Base-by-base conservation (phyloP, 768 basidiomycete species). In the Multifurca ochricompacta region DNA sequence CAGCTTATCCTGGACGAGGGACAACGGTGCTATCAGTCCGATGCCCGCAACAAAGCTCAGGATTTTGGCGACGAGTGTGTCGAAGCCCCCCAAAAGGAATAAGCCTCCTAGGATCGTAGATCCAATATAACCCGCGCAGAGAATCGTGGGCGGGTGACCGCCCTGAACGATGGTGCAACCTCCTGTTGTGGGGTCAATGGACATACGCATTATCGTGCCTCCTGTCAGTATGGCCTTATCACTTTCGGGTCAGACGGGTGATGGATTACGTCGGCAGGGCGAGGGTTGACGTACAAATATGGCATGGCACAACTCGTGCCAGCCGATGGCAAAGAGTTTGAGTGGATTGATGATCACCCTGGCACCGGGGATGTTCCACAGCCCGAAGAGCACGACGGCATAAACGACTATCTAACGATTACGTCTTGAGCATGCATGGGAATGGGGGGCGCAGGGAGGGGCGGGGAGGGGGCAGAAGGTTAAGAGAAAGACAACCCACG, bases 1-100 rank as follows among this genome's bases (percentile, higher is more conserved):
- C 91, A 95, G 63, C 75, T 94, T 94, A 66, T 93, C 90, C 54
- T 91, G 78, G 34, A 94, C 91, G 27, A 94, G 82, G 13, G 83
- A 80, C 43, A 95, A 74, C 1, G 93, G 93, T 28, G 85, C 78
- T n/a, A 95, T 69, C 25, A 97, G 72, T 14, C 91, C 94, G 31
- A 96, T 76, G 31, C 82, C 93, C 47, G 95, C 77, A 48, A 94
- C 83, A 63, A 94, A 92, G 70, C 91, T 93, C 68, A 92, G 80
- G 54, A 96, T 81, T 69, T 97, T 97, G 31, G 92, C 86, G 11
- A 91, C 87, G 16, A 95, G 80, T 2, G 87, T 92, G 66, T 92
- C 85, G 74, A 88, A 93, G 16, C 88, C 88, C 35, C 83, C 87
- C 25, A 92, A 73, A 21, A 91, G 76, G 62, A 93, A 86, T n/a